Evolutionary conservation across 805 yeast species (phyloP).

Genomic region (Debaryomyces castellii): DNA sequence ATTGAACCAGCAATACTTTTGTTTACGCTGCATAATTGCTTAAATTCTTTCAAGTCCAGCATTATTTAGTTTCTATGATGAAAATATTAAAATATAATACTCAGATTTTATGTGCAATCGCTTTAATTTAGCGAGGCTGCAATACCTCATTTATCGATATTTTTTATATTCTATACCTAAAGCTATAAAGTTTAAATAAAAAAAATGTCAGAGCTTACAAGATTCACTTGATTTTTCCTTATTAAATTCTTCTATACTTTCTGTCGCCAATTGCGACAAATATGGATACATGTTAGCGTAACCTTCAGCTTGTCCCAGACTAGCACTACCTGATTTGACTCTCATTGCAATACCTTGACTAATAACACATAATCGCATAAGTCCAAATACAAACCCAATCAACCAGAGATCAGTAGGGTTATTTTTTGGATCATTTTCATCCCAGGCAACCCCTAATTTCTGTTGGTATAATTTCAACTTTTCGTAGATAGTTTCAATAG

Average conservation of each 20-base stretch:
- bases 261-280: conserved; percentile 30
- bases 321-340: conserved; percentile 50
- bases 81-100: not conserved
- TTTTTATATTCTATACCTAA: too few relatives aligned
- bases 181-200: not conserved
- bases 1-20: not conserved
- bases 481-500: conserved; percentile 16
- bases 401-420: conserved; percentile 48
- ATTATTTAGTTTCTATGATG: not conserved
- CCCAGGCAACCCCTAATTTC: conserved; percentile 27
- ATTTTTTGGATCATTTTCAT: conserved; percentile 34
- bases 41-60: conserved; percentile 1
- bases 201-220: not conserved
- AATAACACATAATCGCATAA: conserved; percentile 55
- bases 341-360: conserved; percentile 64
- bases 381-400: conserved; percentile 55
- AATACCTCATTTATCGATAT: too few relatives aligned
- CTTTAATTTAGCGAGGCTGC: not conserved
- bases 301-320: conserved; percentile 48
- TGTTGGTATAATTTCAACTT: conserved; percentile 27
- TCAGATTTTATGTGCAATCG: not conserved
- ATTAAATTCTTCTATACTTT: conserved; percentile 11
- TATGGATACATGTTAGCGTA: conserved; percentile 35
- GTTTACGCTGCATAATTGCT: not conserved
- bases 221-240: not conserved